Conservation (phyloP, 192 early-diverging fungal genomes). For the Backusella luteola region DNA sequence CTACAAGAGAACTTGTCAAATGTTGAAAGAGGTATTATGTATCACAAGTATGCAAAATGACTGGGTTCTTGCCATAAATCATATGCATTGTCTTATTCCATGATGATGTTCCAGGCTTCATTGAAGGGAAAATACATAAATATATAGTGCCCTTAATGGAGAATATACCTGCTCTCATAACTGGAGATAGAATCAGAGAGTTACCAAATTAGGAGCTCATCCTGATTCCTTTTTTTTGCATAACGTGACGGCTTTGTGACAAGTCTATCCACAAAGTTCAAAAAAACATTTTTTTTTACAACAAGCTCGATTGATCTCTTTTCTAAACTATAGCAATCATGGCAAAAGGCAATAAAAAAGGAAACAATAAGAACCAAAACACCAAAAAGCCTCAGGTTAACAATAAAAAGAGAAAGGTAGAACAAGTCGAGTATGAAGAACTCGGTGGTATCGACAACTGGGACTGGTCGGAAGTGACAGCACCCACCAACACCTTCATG, state of each 20-base stretch:
- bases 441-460: conserved; percentile 43
- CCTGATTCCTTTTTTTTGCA: neutral
- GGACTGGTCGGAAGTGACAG: conserved; percentile 59
- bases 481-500: conserved; percentile 47
- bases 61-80: too few relatives aligned
- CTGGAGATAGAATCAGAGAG: too few relatives aligned
- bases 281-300: neutral
- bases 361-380: neutral
- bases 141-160: too few relatives aligned
- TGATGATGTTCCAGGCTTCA: too few relatives aligned
- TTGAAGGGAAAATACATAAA: too few relatives aligned
- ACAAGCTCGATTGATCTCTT: neutral
- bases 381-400: neutral
- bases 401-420: conserved; percentile 1
- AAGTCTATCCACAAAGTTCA: neutral
- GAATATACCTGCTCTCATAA: too few relatives aligned
- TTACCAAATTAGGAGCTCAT: neutral
- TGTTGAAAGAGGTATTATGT: too few relatives aligned
- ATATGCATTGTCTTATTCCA: too few relatives aligned
- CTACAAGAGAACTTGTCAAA: too few relatives aligned
- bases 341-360: conserved; percentile 1
- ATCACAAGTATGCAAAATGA: too few relatives aligned
- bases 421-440: conserved; percentile 25
- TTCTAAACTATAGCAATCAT: neutral
- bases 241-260: neutral